Conservation (phyloP, 257 asterid genomes). For the Henckelia pumila region DNA sequence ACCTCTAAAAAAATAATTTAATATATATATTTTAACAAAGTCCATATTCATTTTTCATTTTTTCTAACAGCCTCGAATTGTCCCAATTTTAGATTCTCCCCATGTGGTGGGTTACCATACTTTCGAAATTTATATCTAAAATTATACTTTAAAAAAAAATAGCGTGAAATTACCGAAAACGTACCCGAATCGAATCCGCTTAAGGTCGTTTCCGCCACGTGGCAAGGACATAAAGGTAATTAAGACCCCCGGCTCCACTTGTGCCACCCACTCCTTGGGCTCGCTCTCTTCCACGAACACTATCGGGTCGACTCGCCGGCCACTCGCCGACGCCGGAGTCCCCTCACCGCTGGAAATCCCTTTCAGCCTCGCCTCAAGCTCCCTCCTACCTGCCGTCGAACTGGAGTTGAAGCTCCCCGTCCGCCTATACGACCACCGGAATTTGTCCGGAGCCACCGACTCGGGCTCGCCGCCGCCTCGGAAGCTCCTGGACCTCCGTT, state of each 20-base stretch:
- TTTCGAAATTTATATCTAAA: too few relatives aligned
- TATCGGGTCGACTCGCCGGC: constrained; percentile 81
- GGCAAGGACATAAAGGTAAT: constrained; percentile 91
- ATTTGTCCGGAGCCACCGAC: constrained; percentile 30
- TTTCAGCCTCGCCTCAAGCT: constrained; percentile 81
- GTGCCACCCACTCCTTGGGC: constrained; percentile 99
- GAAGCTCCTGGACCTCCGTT: constrained; percentile 35
- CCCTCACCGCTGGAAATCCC: constrained; percentile 92
- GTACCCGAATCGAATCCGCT: constrained; percentile 94
- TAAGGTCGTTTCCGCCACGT: constrained; percentile 92
- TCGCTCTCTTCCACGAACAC: constrained; percentile 89
- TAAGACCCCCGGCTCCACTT: constrained; percentile 94
- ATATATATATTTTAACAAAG: too few relatives aligned
- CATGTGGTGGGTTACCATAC: too few relatives aligned
- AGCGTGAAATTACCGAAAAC: constrained; percentile 19
- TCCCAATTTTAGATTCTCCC: too few relatives aligned
- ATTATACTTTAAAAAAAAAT: background rate
- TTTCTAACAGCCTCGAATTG: too few relatives aligned
- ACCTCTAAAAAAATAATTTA: too few relatives aligned
- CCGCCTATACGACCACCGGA: constrained; percentile 81
- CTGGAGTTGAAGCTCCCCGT: constrained; percentile 80
- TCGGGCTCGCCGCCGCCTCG: constrained; percentile 37
- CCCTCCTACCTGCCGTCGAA: constrained; percentile 74
- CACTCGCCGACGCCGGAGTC: constrained; percentile 90
- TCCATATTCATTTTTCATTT: too few relatives aligned